Evolutionary conservation across 352 stramenopile species (phyloP).

Genomic region (Phytophthora nicotianae): DNA sequence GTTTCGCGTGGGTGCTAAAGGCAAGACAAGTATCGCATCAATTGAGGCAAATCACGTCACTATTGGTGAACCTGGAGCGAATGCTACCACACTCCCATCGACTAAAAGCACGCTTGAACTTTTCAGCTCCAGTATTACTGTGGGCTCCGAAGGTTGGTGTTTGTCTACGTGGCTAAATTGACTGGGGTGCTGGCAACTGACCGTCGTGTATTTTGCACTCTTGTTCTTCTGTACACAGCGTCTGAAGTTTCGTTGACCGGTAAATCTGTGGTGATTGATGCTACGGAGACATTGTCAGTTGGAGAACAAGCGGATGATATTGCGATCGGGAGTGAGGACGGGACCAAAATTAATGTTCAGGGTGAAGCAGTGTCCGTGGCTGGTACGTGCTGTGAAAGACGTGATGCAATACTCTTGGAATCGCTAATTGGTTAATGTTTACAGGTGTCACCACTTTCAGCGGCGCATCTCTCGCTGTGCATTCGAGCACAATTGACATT

Average conservation of each 20-base stretch:
- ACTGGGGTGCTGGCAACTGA: slow-evolving; percentile 8
- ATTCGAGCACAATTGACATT: slow-evolving; percentile 36
- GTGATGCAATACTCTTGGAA: not conserved
- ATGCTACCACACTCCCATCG: slow-evolving; percentile 26
- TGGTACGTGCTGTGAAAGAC: slow-evolving; percentile 24
- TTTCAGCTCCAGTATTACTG: slow-evolving; percentile 37
- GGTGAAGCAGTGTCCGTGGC: slow-evolving; percentile 21
- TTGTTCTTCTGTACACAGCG: slow-evolving; percentile 18
- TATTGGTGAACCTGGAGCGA: slow-evolving; percentile 38
- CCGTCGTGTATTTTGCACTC: slow-evolving; percentile 1
- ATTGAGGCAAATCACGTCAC: slow-evolving; percentile 40
- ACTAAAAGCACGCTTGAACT: slow-evolving; percentile 30
- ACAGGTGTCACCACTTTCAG: slow-evolving; percentile 33
- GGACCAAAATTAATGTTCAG: slow-evolving; percentile 26
- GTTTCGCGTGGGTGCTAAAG: slow-evolving; percentile 36
- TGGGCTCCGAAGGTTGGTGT: slow-evolving; percentile 39
- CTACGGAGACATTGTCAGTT: slow-evolving; percentile 24
- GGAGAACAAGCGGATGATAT: slow-evolving; percentile 28
- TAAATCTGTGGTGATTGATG: slow-evolving; percentile 30
- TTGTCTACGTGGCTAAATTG: slow-evolving; percentile 4
- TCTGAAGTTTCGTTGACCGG: slow-evolving; percentile 35
- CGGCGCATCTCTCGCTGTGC: slow-evolving; percentile 29
- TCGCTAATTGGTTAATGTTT: slow-evolving; percentile 2
- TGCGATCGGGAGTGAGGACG: slow-evolving; percentile 26
- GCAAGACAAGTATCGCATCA: slow-evolving; percentile 30